Base-by-base conservation (phyloP, 257 asterid species). In the Haberlea rhodopensis region DNA sequence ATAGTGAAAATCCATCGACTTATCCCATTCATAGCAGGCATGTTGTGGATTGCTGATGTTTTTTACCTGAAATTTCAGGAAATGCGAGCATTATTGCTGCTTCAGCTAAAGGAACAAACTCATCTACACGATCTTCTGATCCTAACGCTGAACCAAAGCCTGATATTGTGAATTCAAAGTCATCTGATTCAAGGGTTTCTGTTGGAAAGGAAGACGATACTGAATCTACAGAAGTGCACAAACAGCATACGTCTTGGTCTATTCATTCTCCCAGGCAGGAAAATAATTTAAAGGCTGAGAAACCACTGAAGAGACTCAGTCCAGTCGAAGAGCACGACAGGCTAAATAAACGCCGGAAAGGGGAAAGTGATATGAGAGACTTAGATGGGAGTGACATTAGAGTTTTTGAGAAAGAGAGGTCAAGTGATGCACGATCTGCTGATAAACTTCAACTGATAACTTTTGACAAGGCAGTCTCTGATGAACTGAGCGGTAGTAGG, bases 251-350 rank as follows among this genome's bases (percentile, higher is more conserved):
- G 56, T 78, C 88, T 62, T 81, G 91, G 79, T 66, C 80, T n/a
- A 66, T 72, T 68, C 89, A 82, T 81, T 94, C 99, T 61, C 95
- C 99, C 45, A 63, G 90, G 57, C 89, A 78, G 73, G 98, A 91
- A 29, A 75, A 72, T 74, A 73, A 85, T 48, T 60, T 81, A 2
- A 94, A 82, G 71, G 71, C 89, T 56, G 99, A 89, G 60, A 89
- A 86, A 80, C 78, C 79, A 55, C 95, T 84, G 69, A 94, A 87
- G 80, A 81, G 99, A 74, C 74, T 82, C 54, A 90, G 95, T 71
- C 92, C 97, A 34, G 79, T 85, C 46, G 97, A 87, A 70, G 96
- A 90, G 37, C 83, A 77, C n/a, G 96, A 90, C 63, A 83, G 94
- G 70, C 73, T 81, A 63, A 85, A 80, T 73, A 94, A 94, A 79